Percentiles rank a stretch among this genome's conserved stretches.
Evolutionary conservation across 306 rosid genomes (phyloP).

Genomic region (Pueraria montana): DNA sequence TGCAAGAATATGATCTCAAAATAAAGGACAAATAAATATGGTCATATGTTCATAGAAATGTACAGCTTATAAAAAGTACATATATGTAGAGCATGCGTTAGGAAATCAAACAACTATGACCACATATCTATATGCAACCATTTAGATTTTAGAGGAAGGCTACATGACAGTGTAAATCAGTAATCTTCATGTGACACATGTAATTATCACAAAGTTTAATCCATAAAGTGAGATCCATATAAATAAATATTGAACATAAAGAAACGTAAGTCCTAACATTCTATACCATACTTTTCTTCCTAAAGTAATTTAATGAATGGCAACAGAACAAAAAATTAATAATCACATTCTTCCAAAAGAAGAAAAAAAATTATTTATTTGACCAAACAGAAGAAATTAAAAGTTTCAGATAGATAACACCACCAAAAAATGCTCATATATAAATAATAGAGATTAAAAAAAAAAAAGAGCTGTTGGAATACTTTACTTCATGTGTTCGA

Average conservation of each 20-base stretch:
- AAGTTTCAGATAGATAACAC: neutral
- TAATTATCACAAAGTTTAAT: slow-evolving; percentile 19
- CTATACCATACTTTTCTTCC: slow-evolving; percentile 18
- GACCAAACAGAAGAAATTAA: slow-evolving; percentile 25
- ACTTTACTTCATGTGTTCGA: slow-evolving; percentile 99
- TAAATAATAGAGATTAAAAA: neutral
- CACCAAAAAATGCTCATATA: neutral
- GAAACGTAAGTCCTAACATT: slow-evolving; percentile 39
- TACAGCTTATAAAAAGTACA: slow-evolving; percentile 7
- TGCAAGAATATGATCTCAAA: neutral
- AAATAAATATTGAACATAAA: slow-evolving; percentile 23
- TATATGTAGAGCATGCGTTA: slow-evolving; percentile 21
- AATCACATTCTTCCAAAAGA: slow-evolving; percentile 32
- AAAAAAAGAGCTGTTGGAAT: slow-evolving; percentile 67
- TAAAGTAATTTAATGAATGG: slow-evolving; percentile 11
- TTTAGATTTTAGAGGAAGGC: slow-evolving; percentile 41
- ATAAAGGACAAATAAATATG: slow-evolving; percentile 30
- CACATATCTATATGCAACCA: slow-evolving; percentile 5
- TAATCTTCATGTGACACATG: neutral
- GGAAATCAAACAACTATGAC: slow-evolving; percentile 30
- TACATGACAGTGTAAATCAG: slow-evolving; percentile 1
- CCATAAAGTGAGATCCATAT: slow-evolving; percentile 32
- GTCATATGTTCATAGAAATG: slow-evolving; percentile 22
- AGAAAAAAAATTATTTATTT: slow-evolving; percentile 9
- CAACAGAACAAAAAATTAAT: neutral